phyloP scores from a whole-genome alignment of 192 early-diverging fungal genomes.

The Spizellomyces sp. region DNA sequence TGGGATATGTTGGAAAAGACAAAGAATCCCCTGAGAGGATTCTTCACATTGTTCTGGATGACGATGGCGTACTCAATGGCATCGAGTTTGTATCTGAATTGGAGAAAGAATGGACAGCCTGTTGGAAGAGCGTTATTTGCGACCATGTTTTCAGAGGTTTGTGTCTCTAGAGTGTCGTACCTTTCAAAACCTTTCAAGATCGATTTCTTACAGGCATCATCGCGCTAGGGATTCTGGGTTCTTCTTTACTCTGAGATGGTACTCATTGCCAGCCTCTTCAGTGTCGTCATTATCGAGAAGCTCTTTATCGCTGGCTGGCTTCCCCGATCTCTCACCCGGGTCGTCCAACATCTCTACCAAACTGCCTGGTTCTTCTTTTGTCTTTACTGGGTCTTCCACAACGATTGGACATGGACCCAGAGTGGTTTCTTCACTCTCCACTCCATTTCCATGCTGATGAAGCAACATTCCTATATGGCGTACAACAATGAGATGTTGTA shows the following conservation, averaged over 20 bases:
- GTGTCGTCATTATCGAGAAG: conserved; percentile 65
- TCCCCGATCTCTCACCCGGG: conserved; percentile 38
- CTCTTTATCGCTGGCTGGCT: conserved; percentile 53
- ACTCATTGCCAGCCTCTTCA: conserved; percentile 67
- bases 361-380: conserved; percentile 40
- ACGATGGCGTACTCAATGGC: conserved; percentile 73
- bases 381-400: conserved; percentile 35
- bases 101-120: conserved; percentile 53
- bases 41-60: conserved; percentile 84
- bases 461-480: conserved; percentile 90
- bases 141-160: conserved; percentile 44
- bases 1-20: conserved; percentile 31
- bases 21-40: conserved; percentile 61
- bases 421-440: conserved; percentile 85
- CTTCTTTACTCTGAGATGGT: conserved; percentile 73
- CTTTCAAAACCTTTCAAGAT: neutral
- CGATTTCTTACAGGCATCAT: neutral
- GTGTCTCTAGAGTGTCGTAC: neutral
- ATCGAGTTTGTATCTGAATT: conserved; percentile 60
- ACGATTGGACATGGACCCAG: conserved; percentile 80
- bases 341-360: conserved; percentile 60
- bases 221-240: conserved; percentile 54
- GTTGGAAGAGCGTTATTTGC: conserved; percentile 53
- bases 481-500: conserved; percentile 70
- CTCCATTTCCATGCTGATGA: conserved; percentile 92